phyloP scores from a whole-genome alignment of 2,329 filamentous ascomycete species.

The Colletotrichum coccodes region DNA sequence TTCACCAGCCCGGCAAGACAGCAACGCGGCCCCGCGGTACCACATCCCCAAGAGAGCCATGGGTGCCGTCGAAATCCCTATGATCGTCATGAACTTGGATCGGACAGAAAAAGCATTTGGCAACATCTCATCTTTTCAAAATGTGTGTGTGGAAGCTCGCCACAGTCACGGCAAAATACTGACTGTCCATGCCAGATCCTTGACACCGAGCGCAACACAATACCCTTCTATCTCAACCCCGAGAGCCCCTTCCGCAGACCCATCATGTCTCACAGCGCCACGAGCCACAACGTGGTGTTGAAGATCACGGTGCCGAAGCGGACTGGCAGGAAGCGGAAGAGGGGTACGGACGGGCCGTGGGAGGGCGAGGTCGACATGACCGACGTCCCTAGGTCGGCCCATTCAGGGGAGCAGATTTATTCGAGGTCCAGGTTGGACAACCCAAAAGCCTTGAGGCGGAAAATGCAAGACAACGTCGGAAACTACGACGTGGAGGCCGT shows the following conservation, averaged over 20 bases:
- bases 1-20: not conserved
- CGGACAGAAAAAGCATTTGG: slow-evolving; percentile 55
- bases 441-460: slow-evolving; percentile 66
- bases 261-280: slow-evolving; percentile 78
- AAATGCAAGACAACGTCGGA: slow-evolving; percentile 75
- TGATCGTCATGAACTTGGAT: slow-evolving; percentile 55
- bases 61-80: slow-evolving; percentile 54
- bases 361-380: slow-evolving; percentile 52
- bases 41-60: slow-evolving; percentile 46
- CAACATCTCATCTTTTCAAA: slow-evolving; percentile 47
- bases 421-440: slow-evolving; percentile 62
- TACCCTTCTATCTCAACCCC: slow-evolving; percentile 81
- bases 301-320: slow-evolving; percentile 88
- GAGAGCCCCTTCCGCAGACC: slow-evolving; percentile 83
- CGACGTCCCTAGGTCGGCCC: slow-evolving; percentile 31
- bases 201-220: slow-evolving; percentile 59
- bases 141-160: slow-evolving; percentile 42
- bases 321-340: slow-evolving; percentile 87
- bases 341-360: slow-evolving; percentile 77
- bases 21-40: slow-evolving; percentile 39
- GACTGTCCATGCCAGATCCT: slow-evolving; percentile 49
- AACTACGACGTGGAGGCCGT: slow-evolving; percentile 76
- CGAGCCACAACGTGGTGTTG: slow-evolving; percentile 85
- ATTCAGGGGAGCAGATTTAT: slow-evolving; percentile 41
- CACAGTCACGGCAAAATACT: not conserved